Base-by-base conservation (phyloP, 75 land plant genomes). In the Sequoia sempervirens region DNA sequence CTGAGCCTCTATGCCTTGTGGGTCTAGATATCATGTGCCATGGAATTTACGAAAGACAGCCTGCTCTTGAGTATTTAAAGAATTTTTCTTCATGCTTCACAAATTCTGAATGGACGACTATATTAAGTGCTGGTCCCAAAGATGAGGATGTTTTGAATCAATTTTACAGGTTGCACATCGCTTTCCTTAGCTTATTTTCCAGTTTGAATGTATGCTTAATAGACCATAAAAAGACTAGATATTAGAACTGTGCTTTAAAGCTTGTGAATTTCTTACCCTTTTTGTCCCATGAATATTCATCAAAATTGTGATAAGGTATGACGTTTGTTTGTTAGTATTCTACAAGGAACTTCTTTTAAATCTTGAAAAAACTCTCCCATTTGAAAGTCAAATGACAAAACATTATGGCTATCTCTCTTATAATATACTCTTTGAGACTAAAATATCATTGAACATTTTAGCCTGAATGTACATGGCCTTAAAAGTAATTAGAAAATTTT, bases 11-110 rank as follows among this genome's bases (percentile, higher is more conserved):
- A 8, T 95, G 91, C 82, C 90, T 95, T 79, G 93, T 97, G 75
- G 99, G 99, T 1, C 74, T 97, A 81, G 97, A 97, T 84, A 84
- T 97, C 86, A 93, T 95, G 84, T 89, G 89, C 61, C 83, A 53
- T 84, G 82, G 26, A 30, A 58, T 53, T 73, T 90, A 87, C 9
- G 47, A 43, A 45, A 87, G 85, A 9, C 91, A 89, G 74, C 83
- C 84, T 38, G 83, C 84, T 30, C 50, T 50, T 2, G 90, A 89
- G 64, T 97, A 88, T 64, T 64, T 97, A 41, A 79, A 76, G 36
- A 87, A 88, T 79, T 93, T 92, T 85, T 81, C 89, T 1, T 84
- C 95, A 17, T 95, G 86, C 82, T 92, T 95, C 80, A 91, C 99
- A 18, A 38, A 18, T 79, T 88, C 80, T 41, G 99, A 97, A 78